Evolutionary conservation across 2,329 filamentous ascomycete species (phyloP), one percentile per base, ranked within the genome.

Genomic region (Hypoxylon sp.): DNA sequence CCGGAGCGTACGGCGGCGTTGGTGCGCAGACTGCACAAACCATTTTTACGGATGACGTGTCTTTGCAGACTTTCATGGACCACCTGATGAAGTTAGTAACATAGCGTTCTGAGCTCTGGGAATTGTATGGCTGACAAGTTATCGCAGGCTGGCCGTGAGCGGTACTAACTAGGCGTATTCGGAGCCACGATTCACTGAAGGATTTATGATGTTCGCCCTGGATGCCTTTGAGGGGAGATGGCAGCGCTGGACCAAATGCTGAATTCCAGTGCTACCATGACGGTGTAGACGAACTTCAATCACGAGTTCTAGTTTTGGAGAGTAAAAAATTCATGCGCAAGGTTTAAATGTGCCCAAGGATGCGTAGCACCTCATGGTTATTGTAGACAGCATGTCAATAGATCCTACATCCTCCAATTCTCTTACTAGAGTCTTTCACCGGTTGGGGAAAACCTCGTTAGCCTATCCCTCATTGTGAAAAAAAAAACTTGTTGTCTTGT

Each of bases 21-120:
- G 90, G 92, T 31, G 87, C 88, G 2, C 93, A 95, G 77, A 95
- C 92, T 51, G 95, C 95, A 7, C 96, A 99, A 82, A 99, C 96
- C 4, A 99, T 99, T 76, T 99, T 99, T 83, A 99, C 96, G 0
- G 96, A 99, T 77, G 96, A 99, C 81, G 96, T 99, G 61, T 98
- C 94, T 61, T 84, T 99, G 78, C 95, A 98, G 82, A 98, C 95
- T 1, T 99, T 99, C 79, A 99, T 99, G 96, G 96, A 99, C 77
- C 95, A 98, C 83, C 85, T 99, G 79, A 99, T 99, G 96, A 99
- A 99, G 93, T 95, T 86, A 82, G 91, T 86, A 64, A 22, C 13
- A 27, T 30, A 33, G 14, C 22, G 30, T 44, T 40, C 25, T 14
- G 6, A 49, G n/a, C 1, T 14, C 13, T 8, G 3, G 25, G 25